Evolutionary conservation across 202 grass and related monocot genomes (phyloP).

Genomic region (Eragrostis tef): DNA sequence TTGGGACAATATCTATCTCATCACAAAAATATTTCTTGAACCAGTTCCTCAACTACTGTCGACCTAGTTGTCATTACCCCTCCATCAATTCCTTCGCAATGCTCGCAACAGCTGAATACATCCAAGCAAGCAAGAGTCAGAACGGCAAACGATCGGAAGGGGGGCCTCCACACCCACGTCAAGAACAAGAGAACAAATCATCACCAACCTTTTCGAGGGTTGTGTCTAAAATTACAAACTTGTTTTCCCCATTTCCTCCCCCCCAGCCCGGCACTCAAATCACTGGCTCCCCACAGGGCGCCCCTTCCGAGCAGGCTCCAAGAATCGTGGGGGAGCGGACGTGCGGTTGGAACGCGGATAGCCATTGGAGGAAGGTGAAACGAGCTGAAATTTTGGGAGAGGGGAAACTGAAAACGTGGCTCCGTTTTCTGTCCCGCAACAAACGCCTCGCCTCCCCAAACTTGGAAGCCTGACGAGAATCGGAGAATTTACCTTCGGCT

Average conservation of each 20-base stretch:
- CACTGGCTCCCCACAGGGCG: constrained; percentile 24
- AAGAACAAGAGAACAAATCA: background rate
- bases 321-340: constrained; percentile 20
- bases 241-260: background rate
- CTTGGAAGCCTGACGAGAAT: background rate
- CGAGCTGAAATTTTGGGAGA: constrained; percentile 3
- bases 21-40: background rate
- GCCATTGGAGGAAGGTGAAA: background rate
- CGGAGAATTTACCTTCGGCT: background rate
- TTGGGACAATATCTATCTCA: background rate
- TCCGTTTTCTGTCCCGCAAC: constrained; percentile 3
- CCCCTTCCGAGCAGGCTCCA: constrained; percentile 31
- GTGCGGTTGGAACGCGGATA: background rate
- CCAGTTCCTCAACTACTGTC: background rate
- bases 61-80: background rate
- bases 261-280: background rate
- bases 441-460: constrained; percentile 23
- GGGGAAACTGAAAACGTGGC: constrained; percentile 40
- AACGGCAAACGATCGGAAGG: background rate
- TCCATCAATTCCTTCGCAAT: background rate
- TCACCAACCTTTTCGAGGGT: constrained; percentile 14
- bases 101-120: background rate
- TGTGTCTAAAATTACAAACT: background rate
- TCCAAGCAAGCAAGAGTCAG: background rate
- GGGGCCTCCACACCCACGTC: background rate